Conservation (phyloP, 352 stramenopile genomes). For the Phytophthora litchii region DNA sequence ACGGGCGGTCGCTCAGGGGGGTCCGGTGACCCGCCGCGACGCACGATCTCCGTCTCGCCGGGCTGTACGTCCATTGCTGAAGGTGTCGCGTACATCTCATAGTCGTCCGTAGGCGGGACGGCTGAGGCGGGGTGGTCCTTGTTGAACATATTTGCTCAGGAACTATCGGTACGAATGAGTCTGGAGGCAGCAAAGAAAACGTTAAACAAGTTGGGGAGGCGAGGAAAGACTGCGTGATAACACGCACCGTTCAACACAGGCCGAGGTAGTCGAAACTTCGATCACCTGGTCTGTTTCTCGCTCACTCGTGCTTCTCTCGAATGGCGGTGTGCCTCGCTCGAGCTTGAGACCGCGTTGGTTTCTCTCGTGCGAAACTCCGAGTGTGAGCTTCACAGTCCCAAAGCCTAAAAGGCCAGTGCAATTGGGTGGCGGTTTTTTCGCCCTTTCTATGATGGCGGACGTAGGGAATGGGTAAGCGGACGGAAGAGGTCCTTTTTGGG, state of each 20-base stretch:
- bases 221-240: background rate
- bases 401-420: conserved; percentile 21
- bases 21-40: conserved; percentile 34
- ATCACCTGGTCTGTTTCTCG: conserved; percentile 20
- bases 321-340: conserved; percentile 17
- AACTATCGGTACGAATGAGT: conserved; percentile 32
- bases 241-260: conserved; percentile 10
- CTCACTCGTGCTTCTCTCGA: conserved; percentile 46
- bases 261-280: conserved; percentile 2
- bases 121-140: conserved; percentile 45
- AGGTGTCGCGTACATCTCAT: conserved; percentile 71
- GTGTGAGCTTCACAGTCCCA: conserved; percentile 23
- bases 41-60: conserved; percentile 67
- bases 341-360: conserved; percentile 25
- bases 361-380: conserved; percentile 34
- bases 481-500: conserved; percentile 8
- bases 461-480: conserved; percentile 14
- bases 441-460: background rate
- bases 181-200: background rate
- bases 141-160: conserved; percentile 51
- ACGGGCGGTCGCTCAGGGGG: conserved; percentile 43
- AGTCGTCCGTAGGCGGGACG: conserved; percentile 50
- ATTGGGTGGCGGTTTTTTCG: background rate
- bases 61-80: conserved; percentile 45
- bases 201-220: background rate